Conservation (phyloP, 352 stramenopile genomes). For the Pythium insidiosum region DNA sequence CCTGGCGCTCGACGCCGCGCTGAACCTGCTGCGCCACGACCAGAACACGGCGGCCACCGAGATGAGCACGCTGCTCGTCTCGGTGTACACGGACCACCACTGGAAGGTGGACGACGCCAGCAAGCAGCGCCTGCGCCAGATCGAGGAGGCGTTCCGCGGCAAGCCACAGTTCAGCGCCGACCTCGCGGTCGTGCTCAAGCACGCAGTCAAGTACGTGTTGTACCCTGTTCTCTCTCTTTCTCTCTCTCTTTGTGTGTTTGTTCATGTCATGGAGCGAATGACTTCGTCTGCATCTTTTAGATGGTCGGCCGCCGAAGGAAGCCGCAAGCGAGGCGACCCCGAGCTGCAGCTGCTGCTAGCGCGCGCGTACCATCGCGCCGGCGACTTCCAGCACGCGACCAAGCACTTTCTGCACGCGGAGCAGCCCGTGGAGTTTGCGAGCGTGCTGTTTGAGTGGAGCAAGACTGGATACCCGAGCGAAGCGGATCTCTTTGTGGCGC, state of each 20-base stretch:
- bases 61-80: conserved; percentile 75
- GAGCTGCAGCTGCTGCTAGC: conserved; percentile 67
- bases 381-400: conserved; percentile 50
- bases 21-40: conserved; percentile 61
- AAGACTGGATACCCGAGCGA: conserved; percentile 71
- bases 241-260: too few species aligned
- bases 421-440: conserved; percentile 54
- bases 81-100: conserved; percentile 64
- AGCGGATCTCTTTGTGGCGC: conserved; percentile 69
- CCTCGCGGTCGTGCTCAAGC: conserved; percentile 60
- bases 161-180: conserved; percentile 70
- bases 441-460: conserved; percentile 71
- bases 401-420: conserved; percentile 81
- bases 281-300: conserved; percentile 15
- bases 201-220: conserved; percentile 62
- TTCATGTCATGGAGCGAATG: too few species aligned
- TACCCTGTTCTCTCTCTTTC: too few species aligned
- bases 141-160: conserved; percentile 43
- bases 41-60: conserved; percentile 72
- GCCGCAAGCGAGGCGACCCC: conserved; percentile 66
- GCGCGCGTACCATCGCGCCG: conserved; percentile 37
- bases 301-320: conserved; percentile 61
- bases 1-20: conserved; percentile 53
- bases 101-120: conserved; percentile 55
- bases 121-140: conserved; percentile 63